These are phyloP conservation scores for Annona cherimola DNA, from an alignment of 164 flowering plant genomes.

Conservation along the genomic window DNA sequence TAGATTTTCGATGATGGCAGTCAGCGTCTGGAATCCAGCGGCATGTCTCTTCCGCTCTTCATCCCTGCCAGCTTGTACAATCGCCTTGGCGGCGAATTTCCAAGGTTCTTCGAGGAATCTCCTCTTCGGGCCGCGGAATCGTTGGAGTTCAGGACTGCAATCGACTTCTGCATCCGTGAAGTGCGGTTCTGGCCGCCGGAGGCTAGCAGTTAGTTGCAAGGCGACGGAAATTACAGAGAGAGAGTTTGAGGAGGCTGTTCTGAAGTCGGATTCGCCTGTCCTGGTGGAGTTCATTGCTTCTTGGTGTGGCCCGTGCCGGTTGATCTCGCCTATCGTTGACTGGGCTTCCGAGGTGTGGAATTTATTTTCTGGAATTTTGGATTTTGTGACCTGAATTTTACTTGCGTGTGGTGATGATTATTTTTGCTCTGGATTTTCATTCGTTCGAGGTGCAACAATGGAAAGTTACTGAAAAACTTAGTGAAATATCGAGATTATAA, in stretches of 20 bases:
- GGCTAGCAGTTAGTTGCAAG: constrained; percentile 19
- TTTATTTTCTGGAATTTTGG: neutral
- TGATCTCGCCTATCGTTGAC: constrained; percentile 59
- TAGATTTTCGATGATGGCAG: constrained; percentile 14
- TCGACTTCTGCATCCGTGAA: neutral
- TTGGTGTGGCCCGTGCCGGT: constrained; percentile 92
- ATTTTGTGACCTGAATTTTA: neutral
- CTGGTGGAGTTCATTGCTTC: constrained; percentile 82
- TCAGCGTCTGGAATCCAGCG: constrained; percentile 10
- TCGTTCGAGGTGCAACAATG: neutral
- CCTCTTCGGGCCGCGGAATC: neutral
- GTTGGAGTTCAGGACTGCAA: neutral
- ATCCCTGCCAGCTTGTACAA: constrained; percentile 1
- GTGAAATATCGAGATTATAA: neutral
- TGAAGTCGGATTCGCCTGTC: constrained; percentile 63
- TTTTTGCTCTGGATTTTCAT: neutral
- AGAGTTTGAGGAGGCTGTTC: constrained; percentile 48
- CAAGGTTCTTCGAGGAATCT: neutral
- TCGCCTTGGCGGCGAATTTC: neutral
- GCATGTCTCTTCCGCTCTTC: constrained; percentile 5
- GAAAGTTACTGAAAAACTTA: neutral
- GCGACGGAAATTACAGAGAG: constrained; percentile 43
- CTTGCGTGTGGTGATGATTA: neutral
- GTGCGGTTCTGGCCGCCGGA: neutral
- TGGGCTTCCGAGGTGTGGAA: constrained; percentile 51